phyloP scores from a whole-genome alignment of 768 basidiomycete species.

The Russula ochroleuca region DNA sequence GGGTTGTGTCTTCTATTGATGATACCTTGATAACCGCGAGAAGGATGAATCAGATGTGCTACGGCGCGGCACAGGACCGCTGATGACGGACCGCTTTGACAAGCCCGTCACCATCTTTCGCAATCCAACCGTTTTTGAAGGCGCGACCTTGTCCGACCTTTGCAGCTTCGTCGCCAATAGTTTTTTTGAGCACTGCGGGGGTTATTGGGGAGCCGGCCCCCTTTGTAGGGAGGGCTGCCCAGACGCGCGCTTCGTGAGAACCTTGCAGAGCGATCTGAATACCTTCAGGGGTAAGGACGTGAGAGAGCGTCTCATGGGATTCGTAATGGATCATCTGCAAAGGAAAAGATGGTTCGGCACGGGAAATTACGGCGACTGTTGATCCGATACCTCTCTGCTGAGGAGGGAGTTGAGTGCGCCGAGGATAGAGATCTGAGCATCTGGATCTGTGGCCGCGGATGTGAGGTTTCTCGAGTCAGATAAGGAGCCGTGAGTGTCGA shows the following conservation, averaged over 20 bases:
- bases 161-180: conserved; percentile 80
- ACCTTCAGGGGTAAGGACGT: conserved; percentile 81
- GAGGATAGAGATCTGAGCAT: conserved; percentile 79
- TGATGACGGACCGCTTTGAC: conserved; percentile 70
- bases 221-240: conserved; percentile 72
- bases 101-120: conserved; percentile 83
- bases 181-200: conserved; percentile 62
- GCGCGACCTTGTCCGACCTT: conserved; percentile 94
- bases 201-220: conserved; percentile 66
- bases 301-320: conserved; percentile 67
- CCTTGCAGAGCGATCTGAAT: conserved; percentile 70
- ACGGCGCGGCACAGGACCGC: conserved; percentile 8
- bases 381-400: conserved; percentile 24
- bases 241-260: conserved; percentile 94
- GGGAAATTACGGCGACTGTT: conserved; percentile 1
- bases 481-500: conserved; percentile 54
- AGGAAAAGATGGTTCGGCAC: conserved; percentile 15
- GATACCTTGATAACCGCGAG: conserved; percentile 43
- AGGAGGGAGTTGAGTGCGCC: conserved; percentile 86
- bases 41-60: conserved; percentile 18
- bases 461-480: conserved; percentile 61
- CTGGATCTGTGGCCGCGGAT: conserved; percentile 55
- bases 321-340: conserved; percentile 78
- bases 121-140: conserved; percentile 97
- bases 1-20: conserved; percentile 69